Base-by-base conservation (phyloP, 2,329 filamentous ascomycete genomes). In the Talaromyces funiculosus region DNA sequence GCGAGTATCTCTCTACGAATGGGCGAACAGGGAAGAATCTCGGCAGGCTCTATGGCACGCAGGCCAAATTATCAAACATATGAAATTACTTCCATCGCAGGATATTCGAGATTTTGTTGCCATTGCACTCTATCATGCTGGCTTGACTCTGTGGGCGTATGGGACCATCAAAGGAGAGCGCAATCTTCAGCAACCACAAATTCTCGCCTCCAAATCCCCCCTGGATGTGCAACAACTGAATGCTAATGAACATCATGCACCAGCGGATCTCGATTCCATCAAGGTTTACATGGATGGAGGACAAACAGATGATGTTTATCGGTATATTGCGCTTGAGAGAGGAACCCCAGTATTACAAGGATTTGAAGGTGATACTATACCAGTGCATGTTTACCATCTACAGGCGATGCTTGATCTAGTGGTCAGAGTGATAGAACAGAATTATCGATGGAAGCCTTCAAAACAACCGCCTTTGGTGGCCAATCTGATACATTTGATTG, bases 191-290 rank as follows among this genome's bases (percentile, higher is more conserved):
- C 51, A 24, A 54, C 3, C 35, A 26, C 16, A 9, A 12, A 40
- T n/a, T 7, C 16, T 54, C 18, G n/a, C 51, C 9, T 38, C 51
- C 12, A 18, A 86, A 88, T 62, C 85, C 87, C 67, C 75, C 84
- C 14, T 88, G 88, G 64, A 72, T 87, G 4, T 81, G 86, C 60
- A 88, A 90, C 66, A 80, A 85, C 0, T 85, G 89, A 62, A 80
- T 83, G 3, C 89, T 88, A 2, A 87, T 90, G 1, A 79, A 88
- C 3, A 77, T 88, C 58, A 84, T 82, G 22, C 86, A 83, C 61
- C 85, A 20, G 84, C 90, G 24, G 20, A 54, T 24, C 14, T 18
- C 26, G 51, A 38, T 5, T 14, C 20, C 4, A 54, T 26, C 20
- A 58, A 51, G 56, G 18, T 55, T 56, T 53, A 55, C 12, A 14